Evolutionary conservation across 768 basidiomycete genomes (phyloP).

Genomic region (Pleurotus sapidus): DNA sequence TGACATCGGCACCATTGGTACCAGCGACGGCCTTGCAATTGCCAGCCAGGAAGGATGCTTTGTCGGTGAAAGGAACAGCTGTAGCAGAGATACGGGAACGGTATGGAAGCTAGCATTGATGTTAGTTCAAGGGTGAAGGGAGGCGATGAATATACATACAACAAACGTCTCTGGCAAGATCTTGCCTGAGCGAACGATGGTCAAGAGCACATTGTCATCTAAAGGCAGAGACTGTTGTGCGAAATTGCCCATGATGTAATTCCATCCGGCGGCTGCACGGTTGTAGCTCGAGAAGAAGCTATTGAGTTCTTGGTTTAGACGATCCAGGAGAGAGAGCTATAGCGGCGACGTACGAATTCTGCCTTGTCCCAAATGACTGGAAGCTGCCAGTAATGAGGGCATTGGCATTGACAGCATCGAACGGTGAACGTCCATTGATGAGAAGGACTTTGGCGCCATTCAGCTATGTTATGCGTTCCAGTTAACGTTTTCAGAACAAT

Average conservation of each 20-base stretch:
- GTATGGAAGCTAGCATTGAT: slow-evolving; percentile 45
- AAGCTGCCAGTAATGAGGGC: slow-evolving; percentile 48
- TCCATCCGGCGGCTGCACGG: slow-evolving; percentile 33
- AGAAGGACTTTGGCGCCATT: slow-evolving; percentile 48
- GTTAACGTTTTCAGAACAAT: neutral
- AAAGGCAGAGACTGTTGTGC: slow-evolving; percentile 53
- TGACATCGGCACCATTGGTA: slow-evolving; percentile 48
- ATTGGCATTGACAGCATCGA: slow-evolving; percentile 48
- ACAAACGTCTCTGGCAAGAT: slow-evolving; percentile 39
- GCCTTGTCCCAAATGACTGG: slow-evolving; percentile 49
- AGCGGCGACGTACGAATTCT: slow-evolving; percentile 36
- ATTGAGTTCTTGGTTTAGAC: neutral
- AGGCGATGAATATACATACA: slow-evolving; percentile 24
- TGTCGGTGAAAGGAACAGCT: slow-evolving; percentile 45
- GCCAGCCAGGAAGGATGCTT: slow-evolving; percentile 43
- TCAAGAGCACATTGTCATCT: slow-evolving; percentile 43
- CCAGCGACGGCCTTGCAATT: slow-evolving; percentile 47
- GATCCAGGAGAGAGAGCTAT: neutral
- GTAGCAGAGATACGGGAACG: slow-evolving; percentile 48
- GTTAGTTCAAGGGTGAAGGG: neutral
- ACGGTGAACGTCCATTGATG: slow-evolving; percentile 33
- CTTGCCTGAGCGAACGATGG: slow-evolving; percentile 39
- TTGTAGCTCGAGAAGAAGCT: slow-evolving; percentile 48
- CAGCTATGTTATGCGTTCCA: slow-evolving; percentile 16
- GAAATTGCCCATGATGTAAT: slow-evolving; percentile 51